A percentile compares a stretch with the other conserved stretches of the same genome.
These are phyloP conservation scores for Pistacia atlantica DNA, from an alignment of 345 rosid species.

Conservation along the genomic window DNA sequence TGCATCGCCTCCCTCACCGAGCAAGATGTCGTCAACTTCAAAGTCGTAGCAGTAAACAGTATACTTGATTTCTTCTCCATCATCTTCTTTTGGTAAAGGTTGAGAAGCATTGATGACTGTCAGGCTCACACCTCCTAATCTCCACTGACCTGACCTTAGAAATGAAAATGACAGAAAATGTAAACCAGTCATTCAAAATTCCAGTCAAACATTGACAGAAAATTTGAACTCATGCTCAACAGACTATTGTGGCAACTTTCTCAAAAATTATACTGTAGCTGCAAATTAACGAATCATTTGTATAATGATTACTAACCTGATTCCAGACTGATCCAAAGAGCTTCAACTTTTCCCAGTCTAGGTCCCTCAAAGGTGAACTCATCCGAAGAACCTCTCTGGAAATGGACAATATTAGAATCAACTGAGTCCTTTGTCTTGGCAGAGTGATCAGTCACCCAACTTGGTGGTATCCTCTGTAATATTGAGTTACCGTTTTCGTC, in stretches of 20 bases:
- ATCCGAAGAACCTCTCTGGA: slow-evolving; percentile 79
- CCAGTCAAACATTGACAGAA: background rate
- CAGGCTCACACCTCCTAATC: slow-evolving; percentile 57
- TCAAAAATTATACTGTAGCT: background rate
- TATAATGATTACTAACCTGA: slow-evolving; percentile 57
- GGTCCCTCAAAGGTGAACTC: slow-evolving; percentile 73
- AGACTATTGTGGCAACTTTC: too few relatives aligned
- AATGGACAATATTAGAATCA: slow-evolving; percentile 42
- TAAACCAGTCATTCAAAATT: slow-evolving; percentile 4
- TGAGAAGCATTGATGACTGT: slow-evolving; percentile 35
- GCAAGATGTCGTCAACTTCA: slow-evolving; percentile 59
- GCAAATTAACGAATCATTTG: background rate
- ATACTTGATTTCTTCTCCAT: slow-evolving; percentile 20
- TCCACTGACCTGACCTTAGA: slow-evolving; percentile 86
- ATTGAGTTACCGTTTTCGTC: slow-evolving; percentile 66
- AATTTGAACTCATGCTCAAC: background rate
- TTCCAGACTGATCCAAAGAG: slow-evolving; percentile 79
- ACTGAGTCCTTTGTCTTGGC: slow-evolving; percentile 24
- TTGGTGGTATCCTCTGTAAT: slow-evolving; percentile 66
- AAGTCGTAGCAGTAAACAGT: slow-evolving; percentile 55
- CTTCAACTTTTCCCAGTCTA: slow-evolving; percentile 49
- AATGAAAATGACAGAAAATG: slow-evolving; percentile 11
- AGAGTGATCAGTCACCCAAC: slow-evolving; percentile 33
- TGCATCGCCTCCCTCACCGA: slow-evolving; percentile 66
- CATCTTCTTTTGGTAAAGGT: slow-evolving; percentile 28